Evolutionary conservation across 768 basidiomycete genomes (phyloP).

Genomic region (Kwoniella sp.): DNA sequence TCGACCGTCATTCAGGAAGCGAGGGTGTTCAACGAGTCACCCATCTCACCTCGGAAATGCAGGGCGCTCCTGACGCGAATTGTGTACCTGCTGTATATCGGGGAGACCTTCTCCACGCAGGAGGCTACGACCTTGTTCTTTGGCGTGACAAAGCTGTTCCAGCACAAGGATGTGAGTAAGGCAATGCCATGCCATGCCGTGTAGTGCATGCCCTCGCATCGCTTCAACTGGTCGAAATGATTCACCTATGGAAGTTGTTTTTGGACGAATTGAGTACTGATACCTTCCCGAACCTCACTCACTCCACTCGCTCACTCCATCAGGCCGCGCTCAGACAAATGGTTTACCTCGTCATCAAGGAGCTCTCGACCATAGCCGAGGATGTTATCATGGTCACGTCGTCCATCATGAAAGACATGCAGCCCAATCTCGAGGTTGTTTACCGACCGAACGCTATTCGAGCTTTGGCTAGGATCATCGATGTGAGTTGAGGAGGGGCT

Average conservation of each 20-base stretch:
- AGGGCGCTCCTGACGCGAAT: conserved; percentile 93
- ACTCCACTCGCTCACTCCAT: neutral
- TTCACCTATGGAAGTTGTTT: too few relatives aligned
- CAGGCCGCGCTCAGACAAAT: conserved; percentile 94
- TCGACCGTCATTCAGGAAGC: conserved; percentile 98
- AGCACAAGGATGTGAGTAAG: conserved; percentile 93
- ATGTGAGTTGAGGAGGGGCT: conserved; percentile 66
- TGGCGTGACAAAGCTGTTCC: conserved; percentile 97
- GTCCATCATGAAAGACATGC: conserved; percentile 99
- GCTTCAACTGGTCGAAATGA: too few relatives aligned
- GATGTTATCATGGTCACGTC: conserved; percentile 99
- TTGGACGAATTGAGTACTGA: neutral
- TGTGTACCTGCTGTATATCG: conserved; percentile 92
- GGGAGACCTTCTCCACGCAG: conserved; percentile 90
- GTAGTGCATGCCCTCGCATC: too few relatives aligned
- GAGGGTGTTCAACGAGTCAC: conserved; percentile 98
- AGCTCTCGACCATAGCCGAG: conserved; percentile 90
- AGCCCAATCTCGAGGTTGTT: conserved; percentile 96
- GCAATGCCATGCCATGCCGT: too few relatives aligned
- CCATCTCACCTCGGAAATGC: conserved; percentile 96
- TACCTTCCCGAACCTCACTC: conserved; percentile 1
- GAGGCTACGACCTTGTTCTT: conserved; percentile 98
- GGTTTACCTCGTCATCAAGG: conserved; percentile 98
- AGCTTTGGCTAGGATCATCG: conserved; percentile 92
- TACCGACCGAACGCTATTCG: conserved; percentile 97